phyloP scores from a whole-genome alignment of 352 stramenopile genomes.

The Globisporangium mamillatum region DNA sequence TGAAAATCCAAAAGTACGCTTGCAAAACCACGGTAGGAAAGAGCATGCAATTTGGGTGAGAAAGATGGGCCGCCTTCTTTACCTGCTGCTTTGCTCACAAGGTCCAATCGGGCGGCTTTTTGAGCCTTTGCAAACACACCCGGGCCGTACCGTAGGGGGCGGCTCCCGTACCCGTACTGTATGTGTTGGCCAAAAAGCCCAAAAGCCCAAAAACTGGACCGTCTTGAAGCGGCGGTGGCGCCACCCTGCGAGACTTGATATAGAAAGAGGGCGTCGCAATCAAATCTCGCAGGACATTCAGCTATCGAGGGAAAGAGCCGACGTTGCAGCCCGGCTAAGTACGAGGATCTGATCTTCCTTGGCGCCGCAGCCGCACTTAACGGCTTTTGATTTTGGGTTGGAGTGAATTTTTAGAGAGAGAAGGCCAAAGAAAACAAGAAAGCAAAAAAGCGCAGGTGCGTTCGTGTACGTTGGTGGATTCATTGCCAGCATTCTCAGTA shows the following conservation, averaged over 20 bases:
- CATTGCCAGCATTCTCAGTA: neutral
- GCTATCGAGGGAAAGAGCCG: neutral
- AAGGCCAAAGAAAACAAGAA: neutral
- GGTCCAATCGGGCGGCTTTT: neutral
- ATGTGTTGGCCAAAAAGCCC: neutral
- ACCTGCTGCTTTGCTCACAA: neutral
- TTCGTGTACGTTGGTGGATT: neutral
- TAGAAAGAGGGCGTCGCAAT: neutral
- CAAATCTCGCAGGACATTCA: neutral
- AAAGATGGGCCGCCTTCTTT: slow-evolving; percentile 9
- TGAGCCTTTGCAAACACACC: neutral
- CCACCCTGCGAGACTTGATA: neutral
- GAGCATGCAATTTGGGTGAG: slow-evolving; percentile 13
- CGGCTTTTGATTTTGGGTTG: neutral
- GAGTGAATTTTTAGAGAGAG: neutral
- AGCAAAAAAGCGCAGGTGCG: neutral
- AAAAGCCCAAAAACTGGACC: neutral
- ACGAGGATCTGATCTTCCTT: slow-evolving; percentile 1
- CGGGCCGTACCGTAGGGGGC: neutral
- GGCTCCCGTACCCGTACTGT: neutral
- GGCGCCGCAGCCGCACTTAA: neutral
- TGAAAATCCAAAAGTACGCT: slow-evolving; percentile 17
- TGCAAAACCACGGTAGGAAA: slow-evolving; percentile 12
- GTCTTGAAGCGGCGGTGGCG: neutral
- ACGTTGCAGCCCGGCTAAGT: neutral